Percentiles rank a stretch among this genome's conserved stretches.
phyloP scores from a whole-genome alignment of 192 early-diverging fungal genomes.

The Gonapodya prolifera region DNA sequence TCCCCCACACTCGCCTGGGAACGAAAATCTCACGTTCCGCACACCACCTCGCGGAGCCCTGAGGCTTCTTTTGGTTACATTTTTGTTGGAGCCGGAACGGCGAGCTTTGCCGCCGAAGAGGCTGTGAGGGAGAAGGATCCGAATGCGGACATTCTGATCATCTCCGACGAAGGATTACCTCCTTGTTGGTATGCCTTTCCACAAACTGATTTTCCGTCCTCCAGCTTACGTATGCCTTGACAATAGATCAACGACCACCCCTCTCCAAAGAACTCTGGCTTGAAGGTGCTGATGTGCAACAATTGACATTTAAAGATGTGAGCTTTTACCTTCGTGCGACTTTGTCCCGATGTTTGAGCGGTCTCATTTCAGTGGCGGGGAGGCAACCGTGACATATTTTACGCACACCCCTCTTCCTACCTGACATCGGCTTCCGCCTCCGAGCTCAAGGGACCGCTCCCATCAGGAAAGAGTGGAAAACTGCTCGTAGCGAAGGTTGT shows the following conservation, averaged over 20 bases:
- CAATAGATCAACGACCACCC: conserved; percentile 43
- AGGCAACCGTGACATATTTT: neutral
- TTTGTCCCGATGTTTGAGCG: neutral
- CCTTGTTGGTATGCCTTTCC: neutral
- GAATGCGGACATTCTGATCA: conserved; percentile 26
- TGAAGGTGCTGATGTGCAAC: conserved; percentile 15
- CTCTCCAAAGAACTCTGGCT: conserved; percentile 58
- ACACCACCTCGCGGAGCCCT: neutral
- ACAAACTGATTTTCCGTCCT: too few species aligned
- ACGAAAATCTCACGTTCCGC: neutral
- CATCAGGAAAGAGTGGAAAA: neutral
- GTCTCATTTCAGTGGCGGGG: neutral
- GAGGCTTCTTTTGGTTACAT: neutral
- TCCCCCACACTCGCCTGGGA: too few species aligned
- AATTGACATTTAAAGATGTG: neutral
- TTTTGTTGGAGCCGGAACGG: neutral
- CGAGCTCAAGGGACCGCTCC: neutral
- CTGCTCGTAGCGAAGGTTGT: neutral
- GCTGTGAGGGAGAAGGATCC: conserved; percentile 42
- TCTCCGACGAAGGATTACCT: neutral
- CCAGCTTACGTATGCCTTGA: neutral
- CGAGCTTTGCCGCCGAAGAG: neutral
- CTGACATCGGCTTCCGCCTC: neutral
- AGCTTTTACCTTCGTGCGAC: neutral
- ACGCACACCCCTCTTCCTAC: neutral